These are phyloP conservation scores for Xylaria sp. DNA, from an alignment of 2,329 filamentous ascomycete genomes.

Conservation along the genomic window DNA sequence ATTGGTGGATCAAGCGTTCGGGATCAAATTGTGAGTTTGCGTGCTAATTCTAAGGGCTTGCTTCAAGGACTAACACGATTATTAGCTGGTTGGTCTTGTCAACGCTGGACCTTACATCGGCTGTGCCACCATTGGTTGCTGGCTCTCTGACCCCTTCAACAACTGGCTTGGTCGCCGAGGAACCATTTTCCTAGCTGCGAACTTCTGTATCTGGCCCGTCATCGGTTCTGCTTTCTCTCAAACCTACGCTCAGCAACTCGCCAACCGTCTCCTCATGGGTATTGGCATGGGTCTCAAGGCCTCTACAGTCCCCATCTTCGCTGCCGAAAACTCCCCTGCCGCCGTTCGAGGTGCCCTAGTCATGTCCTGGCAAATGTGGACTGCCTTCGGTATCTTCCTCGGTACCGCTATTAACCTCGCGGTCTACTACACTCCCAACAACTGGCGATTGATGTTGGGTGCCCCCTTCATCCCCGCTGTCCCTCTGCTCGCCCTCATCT, in stretches of 20 bases:
- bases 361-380: slow-evolving; percentile 85
- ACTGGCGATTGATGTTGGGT: slow-evolving; percentile 59
- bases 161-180: slow-evolving; percentile 69
- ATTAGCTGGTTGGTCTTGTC: slow-evolving; percentile 65
- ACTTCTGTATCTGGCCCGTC: slow-evolving; percentile 76
- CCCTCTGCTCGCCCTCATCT: slow-evolving; percentile 69
- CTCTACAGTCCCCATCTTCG: slow-evolving; percentile 78
- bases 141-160: slow-evolving; percentile 70
- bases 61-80: slow-evolving; percentile 33
- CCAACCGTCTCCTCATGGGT: slow-evolving; percentile 77
- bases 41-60: slow-evolving; percentile 36
- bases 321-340: slow-evolving; percentile 78
- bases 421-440: slow-evolving; percentile 51
- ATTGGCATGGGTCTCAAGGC: slow-evolving; percentile 82
- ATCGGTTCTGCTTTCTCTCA: slow-evolving; percentile 78
- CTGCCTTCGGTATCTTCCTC: slow-evolving; percentile 67
- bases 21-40: slow-evolving; percentile 47
- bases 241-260: slow-evolving; percentile 77
- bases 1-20: slow-evolving; percentile 53
- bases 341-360: slow-evolving; percentile 78
- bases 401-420: slow-evolving; percentile 71
- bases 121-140: slow-evolving; percentile 64
- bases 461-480: slow-evolving; percentile 71
- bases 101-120: slow-evolving; percentile 61
- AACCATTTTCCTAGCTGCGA: slow-evolving; percentile 78